Evolutionary conservation across 495 filamentous ascomycete genomes (phyloP), one percentile per base, ranked within the genome.

Genomic region (Chlorociboria aeruginascens): DNA sequence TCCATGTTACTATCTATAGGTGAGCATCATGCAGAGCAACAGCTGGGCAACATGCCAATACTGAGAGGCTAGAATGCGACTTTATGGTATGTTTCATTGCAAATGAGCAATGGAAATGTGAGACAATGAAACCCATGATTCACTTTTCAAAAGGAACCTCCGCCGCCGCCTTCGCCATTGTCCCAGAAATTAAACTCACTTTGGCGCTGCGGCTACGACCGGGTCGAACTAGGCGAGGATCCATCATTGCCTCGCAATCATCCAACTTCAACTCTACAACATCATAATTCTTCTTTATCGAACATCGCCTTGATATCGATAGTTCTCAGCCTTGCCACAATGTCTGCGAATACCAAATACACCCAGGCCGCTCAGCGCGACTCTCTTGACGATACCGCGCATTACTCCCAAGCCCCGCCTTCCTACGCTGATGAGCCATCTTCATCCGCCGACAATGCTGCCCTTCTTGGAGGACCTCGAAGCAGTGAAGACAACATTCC

Each of bases 401-500:
- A 64, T 51, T 96, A 86, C 73, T 75, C 83, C 41, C 87, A 92
- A 61, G 72, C 89, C 54, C 92, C 92, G 52, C 92, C 92, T 6
- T 81, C 81, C 13, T 90, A 90, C 69, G 76, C 79, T 53, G 70
- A 73, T 20, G 75, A 77, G 52, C 57, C 62, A 36, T 63, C 66
- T 32, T 63, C 70, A 40, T 56, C 63, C 49, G 41, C 57, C 40
- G 61, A 64, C 36, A 61, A 64, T 34, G 69, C 67, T 47, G 72
- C 64, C 45, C 67, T 86, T 54, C 69, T 84, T 60, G 66, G 73
- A 61, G 73, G 74, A 58, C 73, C 81, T 45, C 82, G 92, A 52
- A 83, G 76, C 62, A 79, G 78, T 62, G 87, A 94, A 59, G 84
- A 89, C 63, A 89, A 95, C 55, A 62, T 98, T 38, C 92, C 92